Evolutionary conservation across 257 asterid species (phyloP).

Genomic region (Solanum bukasovii): DNA sequence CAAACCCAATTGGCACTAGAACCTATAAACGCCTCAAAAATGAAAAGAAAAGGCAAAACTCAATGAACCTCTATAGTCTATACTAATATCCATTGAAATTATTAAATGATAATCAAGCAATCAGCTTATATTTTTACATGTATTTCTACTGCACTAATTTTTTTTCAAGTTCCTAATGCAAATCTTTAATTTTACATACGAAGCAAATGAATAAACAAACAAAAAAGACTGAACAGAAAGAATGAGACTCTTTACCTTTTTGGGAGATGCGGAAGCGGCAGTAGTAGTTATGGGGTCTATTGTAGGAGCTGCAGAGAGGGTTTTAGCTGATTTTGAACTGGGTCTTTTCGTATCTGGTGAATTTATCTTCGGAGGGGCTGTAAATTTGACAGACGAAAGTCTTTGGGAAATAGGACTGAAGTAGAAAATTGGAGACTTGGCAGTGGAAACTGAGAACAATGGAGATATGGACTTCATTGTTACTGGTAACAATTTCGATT

Average conservation of each 20-base stretch:
- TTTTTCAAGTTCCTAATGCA: background rate
- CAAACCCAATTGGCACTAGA: conserved; percentile 83
- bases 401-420: background rate
- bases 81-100: background rate
- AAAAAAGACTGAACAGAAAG: background rate
- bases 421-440: background rate
- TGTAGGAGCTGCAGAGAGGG: conserved; percentile 20
- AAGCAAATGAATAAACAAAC: background rate
- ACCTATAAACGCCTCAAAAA: conserved; percentile 29
- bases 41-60: background rate
- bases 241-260: conserved; percentile 34
- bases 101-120: background rate
- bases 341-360: conserved; percentile 19
- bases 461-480: background rate
- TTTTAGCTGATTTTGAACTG: conserved; percentile 36
- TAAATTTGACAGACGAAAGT: background rate
- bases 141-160: background rate
- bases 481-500: background rate
- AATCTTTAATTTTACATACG: background rate
- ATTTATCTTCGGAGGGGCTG: conserved; percentile 11
- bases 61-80: background rate
- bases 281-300: conserved; percentile 4
- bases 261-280: conserved; percentile 12
- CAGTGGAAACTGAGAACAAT: background rate
- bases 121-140: background rate